Conservation (phyloP, 129 eudicot species). For the Helianthus tuberosus region DNA sequence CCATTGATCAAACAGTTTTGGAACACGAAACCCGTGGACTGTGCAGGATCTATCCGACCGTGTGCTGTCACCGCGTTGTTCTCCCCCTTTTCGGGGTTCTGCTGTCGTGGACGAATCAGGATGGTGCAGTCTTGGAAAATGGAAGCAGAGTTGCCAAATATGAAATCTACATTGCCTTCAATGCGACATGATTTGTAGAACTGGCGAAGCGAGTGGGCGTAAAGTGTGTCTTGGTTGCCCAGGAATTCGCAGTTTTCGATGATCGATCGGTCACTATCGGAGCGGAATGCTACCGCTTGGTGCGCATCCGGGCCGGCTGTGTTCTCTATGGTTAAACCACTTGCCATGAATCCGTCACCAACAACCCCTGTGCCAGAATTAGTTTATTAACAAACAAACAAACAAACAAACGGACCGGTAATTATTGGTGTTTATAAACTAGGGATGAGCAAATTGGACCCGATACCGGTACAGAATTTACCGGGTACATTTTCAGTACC, state of each 20-base stretch:
- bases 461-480: too few species aligned
- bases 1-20: slow-evolving; percentile 60
- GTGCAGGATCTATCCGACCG: slow-evolving; percentile 72
- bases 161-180: slow-evolving; percentile 75
- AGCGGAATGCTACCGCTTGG: slow-evolving; percentile 79
- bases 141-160: slow-evolving; percentile 77
- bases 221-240: slow-evolving; percentile 79
- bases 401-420: too few species aligned
- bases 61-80: slow-evolving; percentile 79
- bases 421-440: too few species aligned
- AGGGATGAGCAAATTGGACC: too few species aligned
- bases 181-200: slow-evolving; percentile 64
- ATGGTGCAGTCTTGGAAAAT: slow-evolving; percentile 60
- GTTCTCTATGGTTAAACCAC: slow-evolving; percentile 55
- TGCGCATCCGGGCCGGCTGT: slow-evolving; percentile 77
- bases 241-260: slow-evolving; percentile 65
- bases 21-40: slow-evolving; percentile 62
- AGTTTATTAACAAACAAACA: too few species aligned
- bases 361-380: slow-evolving; percentile 37
- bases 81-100: slow-evolving; percentile 66
- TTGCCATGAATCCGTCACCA: slow-evolving; percentile 71
- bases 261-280: slow-evolving; percentile 62
- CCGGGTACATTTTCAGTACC: too few species aligned
- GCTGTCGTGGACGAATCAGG: slow-evolving; percentile 57
- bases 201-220: slow-evolving; percentile 71